Evolutionary conservation across 1,284 basidiomycete genomes (phyloP), one percentile per base, ranked within the genome.

Genomic region (Ustilago bromivora): DNA sequence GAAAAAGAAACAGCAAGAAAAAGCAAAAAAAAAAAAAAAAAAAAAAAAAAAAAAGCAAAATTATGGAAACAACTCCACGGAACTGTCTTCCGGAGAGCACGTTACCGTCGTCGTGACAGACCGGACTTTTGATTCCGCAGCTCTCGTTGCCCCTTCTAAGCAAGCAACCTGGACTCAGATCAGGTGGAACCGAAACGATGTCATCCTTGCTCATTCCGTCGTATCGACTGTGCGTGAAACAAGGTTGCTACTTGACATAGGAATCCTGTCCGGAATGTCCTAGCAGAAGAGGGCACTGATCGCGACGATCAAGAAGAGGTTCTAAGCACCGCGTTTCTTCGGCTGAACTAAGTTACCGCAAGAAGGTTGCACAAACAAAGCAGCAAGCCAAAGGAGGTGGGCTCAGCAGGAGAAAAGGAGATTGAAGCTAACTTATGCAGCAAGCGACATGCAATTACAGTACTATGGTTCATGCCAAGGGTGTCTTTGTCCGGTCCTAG

Each of bases 61-160:
- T 23, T 49, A n/a, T 32, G 40, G 23, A 52, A 41, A 15, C 11
- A 32, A 47, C 55, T 68, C 66, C 66, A 68, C 66, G 66, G 66
- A 49, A 38, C 10, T 60, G 23, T 17, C 12, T 2, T 60, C 40
- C 58, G 53, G 65, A 43, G n/a, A 31, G 5, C 4, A 11, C 49
- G 9, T 28, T 13, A 31, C 11, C 23, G 12, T 5, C n/a, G 49
- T 5, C n/a, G 49, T 31, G 49, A 51, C 28, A 51, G 28, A 46
- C n/a, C 43, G 43, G 43, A 46, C 49, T 12, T 17, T 52, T 34
- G 49, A 17, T 35, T 43, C 43, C 38, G 46, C 15, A 23, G 41
- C 43, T 32, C 34, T 51, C 31, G 40, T 32, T 40, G 23, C 3
- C 34, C 51, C 23, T 13, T 46, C n/a, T 19, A 19, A n/a, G 43